Base-by-base conservation (phyloP, 257 asterid genomes). In the Solanum peruvianum region DNA sequence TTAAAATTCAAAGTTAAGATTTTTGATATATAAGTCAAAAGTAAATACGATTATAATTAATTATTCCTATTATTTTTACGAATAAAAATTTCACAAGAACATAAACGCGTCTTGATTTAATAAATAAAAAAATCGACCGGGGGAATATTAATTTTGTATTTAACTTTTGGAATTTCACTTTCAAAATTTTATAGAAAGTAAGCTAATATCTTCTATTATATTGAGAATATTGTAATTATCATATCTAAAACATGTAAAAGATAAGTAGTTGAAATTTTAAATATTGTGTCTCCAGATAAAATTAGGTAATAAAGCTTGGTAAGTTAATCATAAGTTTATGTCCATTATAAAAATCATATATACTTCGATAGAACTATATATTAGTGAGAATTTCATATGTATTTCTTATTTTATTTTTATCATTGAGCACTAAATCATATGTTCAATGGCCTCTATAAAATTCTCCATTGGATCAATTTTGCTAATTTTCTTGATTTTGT, bases 1-100 rank as follows among this genome's bases (percentile, higher is more conserved):
- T 56, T 2, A 56, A 52, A 56, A 56, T 2, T 21, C 29, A 0
- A 60, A 60, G 3, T 60, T 60, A 60, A 60, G 0, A 0, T 60
- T 21, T 60, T 23, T 60, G 3, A 60, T 3, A 2, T 60, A 10
- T 23, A 60, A 23, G 15, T 23, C 29, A 60, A 23, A 60, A 21
- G 7, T 4, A n/a, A 2, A 2, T 23, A 23, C 29, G 0, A 0
- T 9, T 58, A 6, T 9, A 21, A 58, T 1, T 3, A 23, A 60
- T 10, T 14, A 60, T 60, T 23, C 69, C 1, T 60, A 60, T 60
- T 9, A 60, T 60, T 21, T 60, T 60, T 60, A 60, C 6, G 1
- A 60, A 23, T 21, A 14, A 4, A n/a, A n/a, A n/a, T n/a, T n/a
- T n/a, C n/a, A n/a, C 29, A 60, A 60, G 7, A 60, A 0, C 29